Conservation (phyloP, 179 eudicot genomes). For the Spergularia azorica region DNA sequence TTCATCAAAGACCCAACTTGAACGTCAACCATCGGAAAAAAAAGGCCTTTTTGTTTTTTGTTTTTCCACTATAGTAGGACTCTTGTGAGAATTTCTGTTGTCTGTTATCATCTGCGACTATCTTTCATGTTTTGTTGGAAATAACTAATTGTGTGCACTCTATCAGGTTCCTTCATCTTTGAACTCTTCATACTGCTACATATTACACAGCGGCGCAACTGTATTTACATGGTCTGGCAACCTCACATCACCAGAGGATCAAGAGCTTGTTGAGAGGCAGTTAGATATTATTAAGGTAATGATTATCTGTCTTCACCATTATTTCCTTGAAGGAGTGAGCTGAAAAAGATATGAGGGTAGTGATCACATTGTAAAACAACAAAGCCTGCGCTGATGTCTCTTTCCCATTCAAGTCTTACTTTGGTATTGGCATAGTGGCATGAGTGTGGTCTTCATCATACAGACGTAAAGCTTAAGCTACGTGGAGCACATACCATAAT, state of each 20-base stretch:
- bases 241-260: slow-evolving; percentile 66
- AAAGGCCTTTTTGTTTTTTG: too few species aligned
- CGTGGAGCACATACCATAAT: too few species aligned
- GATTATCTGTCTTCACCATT: not conserved
- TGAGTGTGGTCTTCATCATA: too few species aligned
- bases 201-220: slow-evolving; percentile 76
- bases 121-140: slow-evolving; percentile 17
- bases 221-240: slow-evolving; percentile 85
- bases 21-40: too few species aligned
- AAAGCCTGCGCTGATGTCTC: not conserved
- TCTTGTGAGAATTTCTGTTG: not conserved
- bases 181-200: slow-evolving; percentile 90
- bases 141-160: slow-evolving; percentile 17
- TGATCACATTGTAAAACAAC: not conserved
- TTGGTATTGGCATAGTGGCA: too few species aligned
- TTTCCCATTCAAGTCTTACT: too few species aligned
- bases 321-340: not conserved
- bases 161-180: slow-evolving; percentile 84
- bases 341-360: too few species aligned
- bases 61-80: too few species aligned
- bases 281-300: slow-evolving; percentile 87
- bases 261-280: slow-evolving; percentile 90
- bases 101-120: slow-evolving; percentile 10
- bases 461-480: too few species aligned
- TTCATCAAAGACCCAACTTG: too few species aligned